phyloP scores from a whole-genome alignment of 352 stramenopile genomes.

The Pythium dissotocum region DNA sequence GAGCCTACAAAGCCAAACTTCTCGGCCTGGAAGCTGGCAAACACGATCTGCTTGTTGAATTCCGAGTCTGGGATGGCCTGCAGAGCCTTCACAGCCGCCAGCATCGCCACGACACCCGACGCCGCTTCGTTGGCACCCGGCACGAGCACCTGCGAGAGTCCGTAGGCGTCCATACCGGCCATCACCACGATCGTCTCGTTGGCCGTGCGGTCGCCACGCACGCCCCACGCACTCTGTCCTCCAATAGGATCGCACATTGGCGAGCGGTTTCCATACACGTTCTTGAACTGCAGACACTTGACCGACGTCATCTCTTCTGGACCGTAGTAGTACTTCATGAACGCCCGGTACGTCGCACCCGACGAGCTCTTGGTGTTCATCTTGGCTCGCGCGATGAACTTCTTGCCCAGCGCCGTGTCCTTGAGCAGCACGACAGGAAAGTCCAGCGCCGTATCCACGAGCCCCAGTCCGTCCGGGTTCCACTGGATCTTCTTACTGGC shows the following conservation, averaged over 20 bases:
- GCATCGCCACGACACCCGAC: constrained; percentile 72
- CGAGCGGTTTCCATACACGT: constrained; percentile 63
- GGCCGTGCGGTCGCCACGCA: constrained; percentile 52
- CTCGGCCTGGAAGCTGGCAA: constrained; percentile 79
- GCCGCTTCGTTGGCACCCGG: constrained; percentile 75
- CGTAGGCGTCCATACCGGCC: constrained; percentile 75
- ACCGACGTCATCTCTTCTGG: constrained; percentile 70
- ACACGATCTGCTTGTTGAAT: constrained; percentile 78
- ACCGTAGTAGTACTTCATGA: constrained; percentile 88
- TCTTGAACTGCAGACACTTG: constrained; percentile 72
- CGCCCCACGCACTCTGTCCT: constrained; percentile 70
- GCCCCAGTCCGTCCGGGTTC: constrained; percentile 57
- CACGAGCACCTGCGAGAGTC: constrained; percentile 67
- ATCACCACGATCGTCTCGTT: constrained; percentile 71
- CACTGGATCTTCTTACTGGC: constrained; percentile 50
- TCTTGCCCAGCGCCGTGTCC: constrained; percentile 33
- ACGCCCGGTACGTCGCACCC: constrained; percentile 67
- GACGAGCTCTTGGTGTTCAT: constrained; percentile 49
- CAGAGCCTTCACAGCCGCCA: constrained; percentile 69
- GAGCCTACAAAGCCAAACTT: constrained; percentile 85
- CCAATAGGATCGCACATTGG: constrained; percentile 81
- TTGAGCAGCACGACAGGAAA: constrained; percentile 75
- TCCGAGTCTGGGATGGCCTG: constrained; percentile 59
- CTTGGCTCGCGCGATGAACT: constrained; percentile 55
- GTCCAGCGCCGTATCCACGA: constrained; percentile 43